These are phyloP conservation scores for Populus hybrid DNA, from an alignment of 441 rosid genomes.

Conservation along the genomic window DNA sequence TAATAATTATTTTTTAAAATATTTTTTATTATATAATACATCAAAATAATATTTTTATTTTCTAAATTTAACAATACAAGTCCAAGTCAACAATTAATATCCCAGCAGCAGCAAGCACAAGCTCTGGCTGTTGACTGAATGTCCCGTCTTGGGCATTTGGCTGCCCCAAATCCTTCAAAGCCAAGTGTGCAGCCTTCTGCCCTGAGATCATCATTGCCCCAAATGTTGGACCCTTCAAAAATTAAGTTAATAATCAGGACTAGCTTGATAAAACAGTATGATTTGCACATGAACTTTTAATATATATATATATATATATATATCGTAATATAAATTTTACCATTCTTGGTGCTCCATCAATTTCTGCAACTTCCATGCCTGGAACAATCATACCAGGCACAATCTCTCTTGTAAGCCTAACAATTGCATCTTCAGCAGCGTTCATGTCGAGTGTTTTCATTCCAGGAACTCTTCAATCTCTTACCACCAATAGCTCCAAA, in stretches of 20 bases:
- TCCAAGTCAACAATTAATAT: too few relatives aligned
- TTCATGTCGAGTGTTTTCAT: slow-evolving; percentile 93
- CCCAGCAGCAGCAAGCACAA: slow-evolving; percentile 24
- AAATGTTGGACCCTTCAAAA: slow-evolving; percentile 32
- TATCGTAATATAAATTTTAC: too few relatives aligned
- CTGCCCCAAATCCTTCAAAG: slow-evolving; percentile 59
- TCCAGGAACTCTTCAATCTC: slow-evolving; percentile 83
- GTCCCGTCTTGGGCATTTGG: slow-evolving; percentile 69
- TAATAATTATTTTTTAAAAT: too few relatives aligned
- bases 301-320: too few relatives aligned
- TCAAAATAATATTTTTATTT: too few relatives aligned
- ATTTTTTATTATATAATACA: too few relatives aligned
- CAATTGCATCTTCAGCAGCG: slow-evolving; percentile 84
- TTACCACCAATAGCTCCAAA: slow-evolving; percentile 2
- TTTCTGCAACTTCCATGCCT: slow-evolving; percentile 86
- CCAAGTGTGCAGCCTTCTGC: slow-evolving; percentile 86
- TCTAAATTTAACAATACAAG: not conserved
- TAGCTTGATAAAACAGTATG: too few relatives aligned
- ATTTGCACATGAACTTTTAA: too few relatives aligned
- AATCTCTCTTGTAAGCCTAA: slow-evolving; percentile 72
- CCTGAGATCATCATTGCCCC: slow-evolving; percentile 97
- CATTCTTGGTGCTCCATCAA: slow-evolving; percentile 74
- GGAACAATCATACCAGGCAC: slow-evolving; percentile 18
- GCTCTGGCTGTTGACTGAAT: slow-evolving; percentile 16
- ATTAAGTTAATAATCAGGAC: not conserved